Base-by-base conservation (phyloP, 805 yeast species). In the Schwanniomyces polymorphus region DNA sequence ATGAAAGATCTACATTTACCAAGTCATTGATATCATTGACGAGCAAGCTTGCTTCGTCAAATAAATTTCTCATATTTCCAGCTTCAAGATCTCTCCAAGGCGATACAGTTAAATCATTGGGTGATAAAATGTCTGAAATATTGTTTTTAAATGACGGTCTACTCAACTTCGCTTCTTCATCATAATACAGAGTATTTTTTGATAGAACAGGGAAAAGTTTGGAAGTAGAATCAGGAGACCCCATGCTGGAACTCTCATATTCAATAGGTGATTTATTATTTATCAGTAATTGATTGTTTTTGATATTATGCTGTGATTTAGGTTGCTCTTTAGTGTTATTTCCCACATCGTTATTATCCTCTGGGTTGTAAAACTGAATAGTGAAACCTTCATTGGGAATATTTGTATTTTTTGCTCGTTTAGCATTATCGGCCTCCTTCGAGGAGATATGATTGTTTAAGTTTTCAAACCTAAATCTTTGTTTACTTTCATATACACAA, bases 21-120 rank as follows among this genome's bases (percentile, higher is more conserved):
- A 63, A 45, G 34, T 58, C 61, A 47, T 58, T 59, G 47, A 69
- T 62, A 46, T 68, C 75, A 45, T 56, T 63, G 10, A 71, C 69
- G 44, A 70, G 57, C 14, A 59, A 33, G 38, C 59, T 58, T 16
- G 74, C 76, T 46, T 69, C 74, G 45, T 65, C 66, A 42, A 62
- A 67, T 34, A 71, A 45, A 33, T 47, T 50, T 33, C 52, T 51
- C 53, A 64, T 51, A 31, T 37, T 18, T 11, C 39, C 27, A 4
- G 39, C n/a, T 12, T 37, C 39, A 21, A 37, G 14, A 12, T 38
- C 41, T 38, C n/a, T 38, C 28, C 21, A 25, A n/a, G 28, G 29
- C 7, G 29, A n/a, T n/a, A 9, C 28, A 6, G 11, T 12, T 7
- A 38, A 8, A 2, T 25, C 41, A 14, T 38, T 38, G 4, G 29